These are phyloP conservation scores for Comarum palustre DNA, from an alignment of 306 rosid species.

Conservation along the genomic window DNA sequence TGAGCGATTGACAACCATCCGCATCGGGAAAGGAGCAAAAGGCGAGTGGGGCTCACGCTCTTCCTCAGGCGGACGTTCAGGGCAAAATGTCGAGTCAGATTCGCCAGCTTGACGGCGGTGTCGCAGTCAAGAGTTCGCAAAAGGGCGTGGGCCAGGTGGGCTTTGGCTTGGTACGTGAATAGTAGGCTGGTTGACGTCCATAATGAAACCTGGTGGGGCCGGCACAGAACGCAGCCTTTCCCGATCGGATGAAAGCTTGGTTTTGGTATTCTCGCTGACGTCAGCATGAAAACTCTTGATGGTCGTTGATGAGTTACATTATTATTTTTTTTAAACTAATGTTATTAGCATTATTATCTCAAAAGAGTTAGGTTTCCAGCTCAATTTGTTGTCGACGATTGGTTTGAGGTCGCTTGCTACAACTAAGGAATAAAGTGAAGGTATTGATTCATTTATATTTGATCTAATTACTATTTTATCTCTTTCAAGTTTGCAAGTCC, in stretches of 20 bases:
- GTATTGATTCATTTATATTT: no score
- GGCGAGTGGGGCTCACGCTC: neutral
- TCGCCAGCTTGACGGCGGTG: conserved; percentile 33
- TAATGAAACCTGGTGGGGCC: neutral
- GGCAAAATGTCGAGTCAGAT: neutral
- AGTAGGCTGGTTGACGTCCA: neutral
- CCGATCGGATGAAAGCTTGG: neutral
- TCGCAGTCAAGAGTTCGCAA: neutral
- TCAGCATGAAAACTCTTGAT: no score
- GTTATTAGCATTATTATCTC: no score
- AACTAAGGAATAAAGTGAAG: no score
- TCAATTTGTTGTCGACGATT: no score
- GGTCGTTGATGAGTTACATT: no score
- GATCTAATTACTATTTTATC: no score
- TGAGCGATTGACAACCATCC: neutral
- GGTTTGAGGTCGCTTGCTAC: no score
- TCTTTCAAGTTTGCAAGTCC: no score
- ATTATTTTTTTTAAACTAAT: no score
- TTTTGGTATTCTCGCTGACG: neutral
- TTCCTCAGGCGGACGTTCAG: neutral
- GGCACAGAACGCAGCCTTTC: neutral
- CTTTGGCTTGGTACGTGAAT: neutral
- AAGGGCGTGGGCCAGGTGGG: neutral
- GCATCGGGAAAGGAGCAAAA: neutral
- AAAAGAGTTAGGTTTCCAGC: no score